These are phyloP conservation scores for Zygoascus sp. DNA, from an alignment of 1,139 yeast species.

Conservation along the genomic window DNA sequence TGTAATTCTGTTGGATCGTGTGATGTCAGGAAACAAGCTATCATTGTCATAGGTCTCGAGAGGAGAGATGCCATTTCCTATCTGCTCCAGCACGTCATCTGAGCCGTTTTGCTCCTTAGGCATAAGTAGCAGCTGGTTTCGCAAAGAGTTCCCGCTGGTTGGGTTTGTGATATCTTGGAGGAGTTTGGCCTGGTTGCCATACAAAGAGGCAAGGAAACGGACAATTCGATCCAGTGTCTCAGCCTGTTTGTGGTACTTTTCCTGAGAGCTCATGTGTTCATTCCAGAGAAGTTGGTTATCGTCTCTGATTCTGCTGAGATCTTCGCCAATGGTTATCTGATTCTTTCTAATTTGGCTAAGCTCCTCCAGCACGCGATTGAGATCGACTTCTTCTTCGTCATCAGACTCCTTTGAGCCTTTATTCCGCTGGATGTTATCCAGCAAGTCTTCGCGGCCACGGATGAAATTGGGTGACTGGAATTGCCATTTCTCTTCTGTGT, in stretches of 20 bases:
- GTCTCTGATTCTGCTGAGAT: conserved; percentile 70
- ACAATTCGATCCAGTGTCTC: conserved; percentile 84
- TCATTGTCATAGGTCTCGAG: conserved; percentile 3
- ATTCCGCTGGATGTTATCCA: conserved; percentile 63
- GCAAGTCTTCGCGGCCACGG: conserved; percentile 62
- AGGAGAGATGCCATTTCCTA: neutral
- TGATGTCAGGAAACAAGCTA: neutral
- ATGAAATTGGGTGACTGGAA: conserved; percentile 79
- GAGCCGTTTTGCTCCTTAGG: conserved; percentile 11
- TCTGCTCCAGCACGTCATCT: neutral
- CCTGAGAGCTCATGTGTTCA: conserved; percentile 77
- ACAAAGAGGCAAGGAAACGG: conserved; percentile 77
- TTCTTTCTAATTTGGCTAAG: conserved; percentile 70
- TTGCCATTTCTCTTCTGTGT: conserved; percentile 62
- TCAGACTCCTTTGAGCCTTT: conserved; percentile 42
- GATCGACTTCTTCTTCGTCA: conserved; percentile 48
- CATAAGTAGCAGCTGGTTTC: conserved; percentile 15
- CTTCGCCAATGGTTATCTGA: conserved; percentile 79
- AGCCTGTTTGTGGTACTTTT: conserved; percentile 78
- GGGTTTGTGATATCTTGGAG: conserved; percentile 27
- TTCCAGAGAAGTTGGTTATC: conserved; percentile 92
- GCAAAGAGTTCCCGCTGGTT: neutral
- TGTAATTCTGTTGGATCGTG: conserved; percentile 10
- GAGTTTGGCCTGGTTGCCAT: conserved; percentile 52
- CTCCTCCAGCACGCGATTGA: conserved; percentile 60